phyloP scores from a whole-genome alignment of 257 asterid species.

The Plantago elongata region DNA sequence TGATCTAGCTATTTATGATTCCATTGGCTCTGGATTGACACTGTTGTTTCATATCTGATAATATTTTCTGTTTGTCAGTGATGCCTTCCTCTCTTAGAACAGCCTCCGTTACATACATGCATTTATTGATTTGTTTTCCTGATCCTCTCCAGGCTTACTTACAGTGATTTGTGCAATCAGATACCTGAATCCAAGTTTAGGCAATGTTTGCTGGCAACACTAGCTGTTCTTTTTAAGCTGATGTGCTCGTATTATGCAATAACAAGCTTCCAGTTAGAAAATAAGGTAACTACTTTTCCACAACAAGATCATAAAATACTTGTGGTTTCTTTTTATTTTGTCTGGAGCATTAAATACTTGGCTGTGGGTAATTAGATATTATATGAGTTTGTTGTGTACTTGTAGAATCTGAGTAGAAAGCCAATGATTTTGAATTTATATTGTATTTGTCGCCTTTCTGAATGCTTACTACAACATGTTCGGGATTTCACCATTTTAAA shows the following conservation, averaged over 20 bases:
- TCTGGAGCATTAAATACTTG: too few species aligned
- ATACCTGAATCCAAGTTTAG: constrained; percentile 95
- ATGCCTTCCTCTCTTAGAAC: constrained; percentile 15
- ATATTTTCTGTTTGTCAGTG: constrained; percentile 11
- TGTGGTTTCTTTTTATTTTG: too few species aligned
- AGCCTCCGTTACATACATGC: constrained; percentile 22
- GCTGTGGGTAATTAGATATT: too few species aligned
- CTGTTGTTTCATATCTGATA: neutral
- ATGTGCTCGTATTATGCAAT: constrained; percentile 91
- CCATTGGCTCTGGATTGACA: constrained; percentile 9
- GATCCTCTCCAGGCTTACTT: constrained; percentile 70
- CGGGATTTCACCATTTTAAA: too few species aligned
- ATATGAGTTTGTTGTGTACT: too few species aligned
- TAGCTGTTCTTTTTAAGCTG: constrained; percentile 77
- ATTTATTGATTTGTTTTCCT: constrained; percentile 29
- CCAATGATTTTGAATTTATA: too few species aligned
- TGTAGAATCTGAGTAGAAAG: too few species aligned
- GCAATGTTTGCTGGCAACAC: constrained; percentile 78
- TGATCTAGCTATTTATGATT: constrained; percentile 14
- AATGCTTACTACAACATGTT: too few species aligned
- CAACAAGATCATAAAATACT: too few species aligned
- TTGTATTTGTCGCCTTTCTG: too few species aligned
- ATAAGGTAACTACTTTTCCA: constrained; percentile 42
- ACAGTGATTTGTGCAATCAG: constrained; percentile 87
- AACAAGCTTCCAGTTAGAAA: constrained; percentile 69